A percentile compares a stretch with the other conserved stretches of the same genome.
Evolutionary conservation across 2,329 filamentous ascomycete species (phyloP).

Genomic region (Botrytis sinoallii): DNA sequence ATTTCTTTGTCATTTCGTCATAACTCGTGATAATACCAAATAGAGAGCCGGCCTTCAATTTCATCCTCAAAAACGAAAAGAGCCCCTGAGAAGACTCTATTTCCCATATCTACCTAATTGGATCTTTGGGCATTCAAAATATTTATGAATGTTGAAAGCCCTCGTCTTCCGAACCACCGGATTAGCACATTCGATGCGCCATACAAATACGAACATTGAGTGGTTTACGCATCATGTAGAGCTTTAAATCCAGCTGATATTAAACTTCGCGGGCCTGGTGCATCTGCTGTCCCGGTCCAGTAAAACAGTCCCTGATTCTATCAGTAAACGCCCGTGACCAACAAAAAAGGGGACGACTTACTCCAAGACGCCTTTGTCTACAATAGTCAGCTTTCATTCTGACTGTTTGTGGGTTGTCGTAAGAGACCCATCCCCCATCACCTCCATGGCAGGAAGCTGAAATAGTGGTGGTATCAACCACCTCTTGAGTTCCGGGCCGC

Average conservation of each 20-base stretch:
- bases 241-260: slow-evolving; percentile 58
- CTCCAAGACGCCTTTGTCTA: slow-evolving; percentile 65
- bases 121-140: background rate
- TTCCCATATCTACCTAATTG: background rate
- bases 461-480: slow-evolving; percentile 62
- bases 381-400: slow-evolving; percentile 72
- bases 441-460: slow-evolving; percentile 71
- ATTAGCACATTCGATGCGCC: background rate
- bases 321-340: background rate
- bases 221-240: slow-evolving; percentile 43
- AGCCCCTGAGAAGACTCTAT: background rate
- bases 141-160: background rate
- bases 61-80: background rate
- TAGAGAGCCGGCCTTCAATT: background rate
- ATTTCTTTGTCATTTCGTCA: slow-evolving; percentile 3
- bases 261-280: slow-evolving; percentile 55
- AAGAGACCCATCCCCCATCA: slow-evolving; percentile 75
- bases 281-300: slow-evolving; percentile 74
- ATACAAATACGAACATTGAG: background rate
- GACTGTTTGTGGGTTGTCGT: slow-evolving; percentile 76
- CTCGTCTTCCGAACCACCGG: background rate
- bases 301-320: slow-evolving; percentile 67
- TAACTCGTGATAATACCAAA: slow-evolving; percentile 5
- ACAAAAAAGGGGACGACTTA: slow-evolving; percentile 33
- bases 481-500: slow-evolving; percentile 57